phyloP scores from a whole-genome alignment of 306 rosid genomes.

The Gastrolobium bilobum region DNA sequence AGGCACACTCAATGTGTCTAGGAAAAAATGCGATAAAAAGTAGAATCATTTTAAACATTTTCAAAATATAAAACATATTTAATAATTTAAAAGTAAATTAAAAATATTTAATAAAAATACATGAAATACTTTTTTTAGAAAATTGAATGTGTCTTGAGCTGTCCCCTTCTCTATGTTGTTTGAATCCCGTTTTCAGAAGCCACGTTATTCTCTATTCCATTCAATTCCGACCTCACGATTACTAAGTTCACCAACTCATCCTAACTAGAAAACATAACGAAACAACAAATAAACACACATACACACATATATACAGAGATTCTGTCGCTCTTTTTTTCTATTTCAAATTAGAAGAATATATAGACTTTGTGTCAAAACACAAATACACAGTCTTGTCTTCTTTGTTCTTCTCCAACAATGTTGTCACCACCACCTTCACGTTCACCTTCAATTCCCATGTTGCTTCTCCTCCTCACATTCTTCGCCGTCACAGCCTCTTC shows the following conservation, averaged over 20 bases:
- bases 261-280: background rate
- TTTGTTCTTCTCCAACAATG: conserved; percentile 41
- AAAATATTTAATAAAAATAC: too few relatives aligned
- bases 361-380: background rate
- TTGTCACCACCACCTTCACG: background rate
- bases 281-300: background rate
- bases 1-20: too few relatives aligned
- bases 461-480: conserved; percentile 32
- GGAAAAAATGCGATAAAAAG: too few relatives aligned
- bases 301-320: too few relatives aligned
- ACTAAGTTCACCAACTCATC: conserved; percentile 37
- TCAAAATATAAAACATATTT: too few relatives aligned
- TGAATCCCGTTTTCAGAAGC: background rate
- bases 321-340: too few relatives aligned
- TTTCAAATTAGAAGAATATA: too few relatives aligned
- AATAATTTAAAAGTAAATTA: too few relatives aligned
- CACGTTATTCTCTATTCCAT: background rate
- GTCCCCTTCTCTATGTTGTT: background rate
- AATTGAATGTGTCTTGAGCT: background rate
- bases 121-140: too few relatives aligned
- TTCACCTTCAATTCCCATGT: background rate
- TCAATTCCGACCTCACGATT: conserved; percentile 19
- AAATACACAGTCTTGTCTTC: background rate
- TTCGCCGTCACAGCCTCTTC: conserved; percentile 48
- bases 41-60: too few relatives aligned